Conservation (phyloP, 2,329 filamentous ascomycete genomes). For the Tetracladium maxilliforme region DNA sequence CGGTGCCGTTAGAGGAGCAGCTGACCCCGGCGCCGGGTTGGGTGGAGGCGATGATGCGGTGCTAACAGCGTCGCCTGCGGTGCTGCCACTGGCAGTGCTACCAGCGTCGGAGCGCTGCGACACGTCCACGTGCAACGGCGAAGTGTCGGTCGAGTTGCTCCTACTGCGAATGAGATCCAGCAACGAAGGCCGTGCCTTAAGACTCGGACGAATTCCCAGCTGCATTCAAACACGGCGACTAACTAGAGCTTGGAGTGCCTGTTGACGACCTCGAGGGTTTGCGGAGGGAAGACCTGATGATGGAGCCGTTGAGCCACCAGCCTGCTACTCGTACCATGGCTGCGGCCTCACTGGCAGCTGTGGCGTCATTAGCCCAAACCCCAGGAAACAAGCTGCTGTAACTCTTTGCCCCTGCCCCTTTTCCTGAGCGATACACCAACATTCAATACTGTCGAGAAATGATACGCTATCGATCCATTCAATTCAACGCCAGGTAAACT, state of each 20-base stretch:
- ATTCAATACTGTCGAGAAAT: too few species aligned
- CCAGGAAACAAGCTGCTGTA: too few species aligned
- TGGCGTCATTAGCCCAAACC: too few species aligned
- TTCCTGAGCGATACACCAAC: too few species aligned
- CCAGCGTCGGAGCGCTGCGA: conserved; percentile 8
- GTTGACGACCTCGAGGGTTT: too few species aligned
- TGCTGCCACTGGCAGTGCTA: conserved; percentile 10
- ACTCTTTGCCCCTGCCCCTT: too few species aligned
- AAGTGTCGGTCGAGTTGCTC: conserved; percentile 27
- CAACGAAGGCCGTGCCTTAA: conserved; percentile 45
- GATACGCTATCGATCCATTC: too few species aligned
- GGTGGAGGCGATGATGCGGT: conserved; percentile 26
- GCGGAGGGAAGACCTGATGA: too few species aligned
- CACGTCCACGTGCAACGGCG: conserved; percentile 8
- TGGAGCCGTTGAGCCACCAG: too few species aligned
- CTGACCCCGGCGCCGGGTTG: conserved; percentile 20
- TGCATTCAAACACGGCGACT: conserved; percentile 10
- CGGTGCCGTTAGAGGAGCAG: conserved; percentile 14
- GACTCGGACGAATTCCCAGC: conserved; percentile 28
- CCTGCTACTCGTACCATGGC: too few species aligned
- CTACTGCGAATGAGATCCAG: conserved; percentile 41
- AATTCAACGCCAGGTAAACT: too few species aligned
- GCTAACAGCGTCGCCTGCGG: conserved; percentile 20
- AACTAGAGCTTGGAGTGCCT: neutral
- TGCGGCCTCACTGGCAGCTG: too few species aligned